Percentiles rank a stretch among this genome's conserved stretches.
Conservation (phyloP, 2,329 filamentous ascomycete species). For the Microdochium trichocladiopsis region DNA sequence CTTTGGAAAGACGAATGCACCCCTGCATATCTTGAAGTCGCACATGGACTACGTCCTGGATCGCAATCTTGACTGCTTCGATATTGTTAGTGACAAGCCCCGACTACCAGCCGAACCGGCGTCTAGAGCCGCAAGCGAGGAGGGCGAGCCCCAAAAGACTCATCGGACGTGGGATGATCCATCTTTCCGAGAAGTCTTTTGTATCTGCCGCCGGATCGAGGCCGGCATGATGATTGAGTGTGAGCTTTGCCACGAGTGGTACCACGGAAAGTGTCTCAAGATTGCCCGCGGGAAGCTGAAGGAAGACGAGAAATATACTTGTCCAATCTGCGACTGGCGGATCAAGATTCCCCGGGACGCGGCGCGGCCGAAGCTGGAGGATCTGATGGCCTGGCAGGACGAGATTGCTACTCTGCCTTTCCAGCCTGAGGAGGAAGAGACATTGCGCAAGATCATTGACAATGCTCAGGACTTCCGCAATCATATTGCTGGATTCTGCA, state of each 20-base stretch:
- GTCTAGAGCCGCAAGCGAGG: slow-evolving; percentile 67
- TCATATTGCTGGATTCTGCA: slow-evolving; percentile 74
- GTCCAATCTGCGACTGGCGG: slow-evolving; percentile 95
- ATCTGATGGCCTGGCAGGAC: slow-evolving; percentile 75
- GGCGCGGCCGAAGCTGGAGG: slow-evolving; percentile 88
- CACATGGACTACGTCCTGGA: slow-evolving; percentile 92
- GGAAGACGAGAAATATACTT: slow-evolving; percentile 97
- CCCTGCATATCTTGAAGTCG: slow-evolving; percentile 87
- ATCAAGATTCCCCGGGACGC: slow-evolving; percentile 96
- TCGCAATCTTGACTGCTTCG: slow-evolving; percentile 86
- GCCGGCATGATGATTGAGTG: slow-evolving; percentile 99
- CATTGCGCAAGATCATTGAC: slow-evolving; percentile 78
- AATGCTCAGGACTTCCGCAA: slow-evolving; percentile 79
- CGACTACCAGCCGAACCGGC: slow-evolving; percentile 86
- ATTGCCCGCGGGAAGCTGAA: slow-evolving; percentile 97
- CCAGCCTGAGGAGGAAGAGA: slow-evolving; percentile 89
- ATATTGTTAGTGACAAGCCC: slow-evolving; percentile 76
- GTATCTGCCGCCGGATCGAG: slow-evolving; percentile 88
- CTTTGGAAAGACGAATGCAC: slow-evolving; percentile 96
- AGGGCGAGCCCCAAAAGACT: slow-evolving; percentile 34
- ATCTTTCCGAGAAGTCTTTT: slow-evolving; percentile 76
- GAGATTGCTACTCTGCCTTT: slow-evolving; percentile 79
- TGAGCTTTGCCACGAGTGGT: slow-evolving; percentile 98
- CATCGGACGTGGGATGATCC: slow-evolving; percentile 53
- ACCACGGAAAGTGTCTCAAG: slow-evolving; percentile 96